Percentiles rank a stretch among this genome's conserved stretches.
Conservation (phyloP, 2,329 filamentous ascomycete genomes). For the Rhytidhysteron rufulum region DNA sequence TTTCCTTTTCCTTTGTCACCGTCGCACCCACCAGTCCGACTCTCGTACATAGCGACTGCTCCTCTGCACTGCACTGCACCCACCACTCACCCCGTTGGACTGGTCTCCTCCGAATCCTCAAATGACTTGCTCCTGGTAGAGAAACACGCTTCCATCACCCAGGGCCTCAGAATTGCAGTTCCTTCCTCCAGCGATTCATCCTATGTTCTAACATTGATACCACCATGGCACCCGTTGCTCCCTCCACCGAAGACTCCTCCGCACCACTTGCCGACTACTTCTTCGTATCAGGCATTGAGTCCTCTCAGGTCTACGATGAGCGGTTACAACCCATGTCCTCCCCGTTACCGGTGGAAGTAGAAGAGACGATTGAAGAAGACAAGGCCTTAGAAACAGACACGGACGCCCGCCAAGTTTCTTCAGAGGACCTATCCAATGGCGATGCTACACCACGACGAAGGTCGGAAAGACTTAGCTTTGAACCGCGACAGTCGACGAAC, state of each 20-base stretch:
- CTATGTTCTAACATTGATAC: slow-evolving; percentile 22
- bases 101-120: slow-evolving; percentile 9
- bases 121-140: slow-evolving; percentile 27
- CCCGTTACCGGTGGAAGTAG: slow-evolving; percentile 33
- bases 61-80: neutral
- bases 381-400: slow-evolving; percentile 51
- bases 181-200: slow-evolving; percentile 14
- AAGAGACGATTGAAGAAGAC: slow-evolving; percentile 61
- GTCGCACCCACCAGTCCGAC: slow-evolving; percentile 17
- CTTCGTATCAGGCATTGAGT: slow-evolving; percentile 58
- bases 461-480: slow-evolving; percentile 42
- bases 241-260: slow-evolving; percentile 40
- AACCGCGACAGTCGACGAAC: slow-evolving; percentile 49
- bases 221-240: slow-evolving; percentile 37
- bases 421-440: slow-evolving; percentile 40
- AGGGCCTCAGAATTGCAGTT: slow-evolving; percentile 19
- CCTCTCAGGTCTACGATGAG: slow-evolving; percentile 49
- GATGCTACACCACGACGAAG: slow-evolving; percentile 33
- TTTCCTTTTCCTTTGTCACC: slow-evolving; percentile 17
- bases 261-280: slow-evolving; percentile 63
- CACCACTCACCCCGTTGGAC: slow-evolving; percentile 2
- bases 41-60: neutral
- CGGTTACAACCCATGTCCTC: slow-evolving; percentile 30
- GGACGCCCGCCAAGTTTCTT: slow-evolving; percentile 39
- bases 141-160: slow-evolving; percentile 20